A percentile compares a stretch with the other conserved stretches of the same genome.
Evolutionary conservation across 1,139 yeast species (phyloP).

Genomic region (Wickerhamomyces sp.): DNA sequence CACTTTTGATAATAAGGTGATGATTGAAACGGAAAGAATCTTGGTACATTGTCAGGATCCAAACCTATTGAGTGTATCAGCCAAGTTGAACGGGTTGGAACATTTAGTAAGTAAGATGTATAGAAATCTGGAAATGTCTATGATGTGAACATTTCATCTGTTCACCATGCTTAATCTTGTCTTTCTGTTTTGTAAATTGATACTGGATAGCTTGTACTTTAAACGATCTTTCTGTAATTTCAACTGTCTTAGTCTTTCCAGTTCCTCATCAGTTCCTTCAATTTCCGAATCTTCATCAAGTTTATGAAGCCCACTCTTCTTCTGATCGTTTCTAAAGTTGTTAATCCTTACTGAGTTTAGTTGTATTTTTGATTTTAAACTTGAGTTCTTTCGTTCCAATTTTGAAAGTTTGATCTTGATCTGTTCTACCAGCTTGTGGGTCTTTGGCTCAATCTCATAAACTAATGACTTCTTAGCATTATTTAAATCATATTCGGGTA

Average conservation of each 20-base stretch:
- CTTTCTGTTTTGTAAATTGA: slow-evolving; percentile 26
- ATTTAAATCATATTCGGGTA: slow-evolving; percentile 35
- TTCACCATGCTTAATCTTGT: slow-evolving; percentile 16
- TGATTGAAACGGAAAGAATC: slow-evolving; percentile 36
- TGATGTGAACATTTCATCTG: slow-evolving; percentile 11
- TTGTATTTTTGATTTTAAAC: slow-evolving; percentile 29
- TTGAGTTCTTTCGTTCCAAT: slow-evolving; percentile 29
- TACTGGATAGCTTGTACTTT: slow-evolving; percentile 28
- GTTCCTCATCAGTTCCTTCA: slow-evolving; percentile 31
- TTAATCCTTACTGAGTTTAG: slow-evolving; percentile 30
- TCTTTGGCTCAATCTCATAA: slow-evolving; percentile 33
- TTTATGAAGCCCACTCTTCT: slow-evolving; percentile 8
- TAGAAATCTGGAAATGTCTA: slow-evolving; percentile 26
- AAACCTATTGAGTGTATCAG: slow-evolving; percentile 35
- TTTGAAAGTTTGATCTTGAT: slow-evolving; percentile 34
- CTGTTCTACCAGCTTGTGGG: slow-evolving; percentile 30
- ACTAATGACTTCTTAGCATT: slow-evolving; percentile 31
- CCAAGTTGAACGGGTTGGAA: slow-evolving; percentile 35
- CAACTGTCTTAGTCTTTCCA: slow-evolving; percentile 31
- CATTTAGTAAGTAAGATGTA: slow-evolving; percentile 30
- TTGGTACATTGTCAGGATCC: slow-evolving; percentile 43
- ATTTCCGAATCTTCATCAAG: slow-evolving; percentile 7
- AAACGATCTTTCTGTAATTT: slow-evolving; percentile 33
- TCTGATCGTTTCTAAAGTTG: slow-evolving; percentile 13
- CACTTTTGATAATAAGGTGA: slow-evolving; percentile 35